phyloP scores from a whole-genome alignment of 23 red algal genomes.

The Cyanidium caldarium region DNA sequence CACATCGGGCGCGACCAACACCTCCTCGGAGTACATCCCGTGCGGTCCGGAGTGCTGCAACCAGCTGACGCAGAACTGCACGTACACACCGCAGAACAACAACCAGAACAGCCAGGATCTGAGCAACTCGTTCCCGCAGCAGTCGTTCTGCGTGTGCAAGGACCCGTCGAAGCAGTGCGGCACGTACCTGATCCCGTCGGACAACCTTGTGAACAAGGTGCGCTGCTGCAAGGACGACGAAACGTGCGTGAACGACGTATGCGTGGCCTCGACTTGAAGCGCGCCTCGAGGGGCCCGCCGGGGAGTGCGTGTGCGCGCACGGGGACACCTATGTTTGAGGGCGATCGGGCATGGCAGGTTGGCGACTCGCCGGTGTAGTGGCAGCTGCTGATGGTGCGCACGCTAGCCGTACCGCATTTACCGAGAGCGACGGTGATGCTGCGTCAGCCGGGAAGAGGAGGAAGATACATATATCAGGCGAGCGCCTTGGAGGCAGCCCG shows the following conservation, averaged over 20 bases:
- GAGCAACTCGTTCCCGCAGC: not conserved
- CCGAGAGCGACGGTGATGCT: too few relatives aligned
- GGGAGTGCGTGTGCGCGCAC: too few relatives aligned
- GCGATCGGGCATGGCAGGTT: too few relatives aligned
- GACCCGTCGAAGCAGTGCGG: constrained; percentile 6
- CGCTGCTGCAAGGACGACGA: not conserved
- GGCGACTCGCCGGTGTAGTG: too few relatives aligned
- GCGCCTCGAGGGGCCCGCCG: too few relatives aligned
- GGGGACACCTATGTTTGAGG: too few relatives aligned
- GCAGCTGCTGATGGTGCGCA: too few relatives aligned
- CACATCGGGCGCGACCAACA: not conserved
- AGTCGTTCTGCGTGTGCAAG: constrained; percentile 9
- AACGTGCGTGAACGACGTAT: not conserved
- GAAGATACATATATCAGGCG: too few relatives aligned
- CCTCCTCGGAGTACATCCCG: not conserved
- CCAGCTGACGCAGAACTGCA: constrained; percentile 8
- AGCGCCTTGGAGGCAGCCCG: too few relatives aligned
- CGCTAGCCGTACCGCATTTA: too few relatives aligned
- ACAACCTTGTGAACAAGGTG: constrained; percentile 7
- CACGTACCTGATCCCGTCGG: constrained; percentile 5
- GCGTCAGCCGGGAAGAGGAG: too few relatives aligned
- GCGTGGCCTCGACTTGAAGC: not conserved
- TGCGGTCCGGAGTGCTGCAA: constrained; percentile 7
- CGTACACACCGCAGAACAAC: not conserved
- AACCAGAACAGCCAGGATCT: not conserved